A percentile compares a stretch with the other conserved stretches of the same genome.
Evolutionary conservation across 441 rosid species (phyloP).

Genomic region (Bocquillonia castaneifolia): DNA sequence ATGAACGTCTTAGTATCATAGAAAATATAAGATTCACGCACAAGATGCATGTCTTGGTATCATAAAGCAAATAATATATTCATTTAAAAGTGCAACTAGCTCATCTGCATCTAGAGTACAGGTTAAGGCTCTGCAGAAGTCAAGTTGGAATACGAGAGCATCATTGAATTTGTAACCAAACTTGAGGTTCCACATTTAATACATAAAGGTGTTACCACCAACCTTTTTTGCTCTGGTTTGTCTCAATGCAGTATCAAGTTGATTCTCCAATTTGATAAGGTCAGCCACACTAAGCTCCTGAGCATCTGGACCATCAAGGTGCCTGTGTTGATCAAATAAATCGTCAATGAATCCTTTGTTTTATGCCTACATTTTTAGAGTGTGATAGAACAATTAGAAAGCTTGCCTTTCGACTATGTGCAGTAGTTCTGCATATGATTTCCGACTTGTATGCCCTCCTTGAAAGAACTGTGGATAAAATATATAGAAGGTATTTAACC

Average conservation of each 20-base stretch:
- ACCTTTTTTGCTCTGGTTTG: constrained; percentile 44
- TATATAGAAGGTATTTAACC: neutral
- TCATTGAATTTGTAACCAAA: no score
- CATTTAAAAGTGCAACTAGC: no score
- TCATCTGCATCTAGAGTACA: no score
- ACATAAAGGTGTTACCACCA: neutral
- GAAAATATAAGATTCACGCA: no score
- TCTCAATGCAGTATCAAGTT: constrained; percentile 29
- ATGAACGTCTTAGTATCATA: no score
- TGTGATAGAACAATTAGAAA: neutral
- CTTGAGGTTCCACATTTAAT: no score
- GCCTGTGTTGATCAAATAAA: constrained; percentile 27
- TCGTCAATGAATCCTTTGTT: neutral
- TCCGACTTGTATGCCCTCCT: constrained; percentile 10
- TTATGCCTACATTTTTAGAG: neutral
- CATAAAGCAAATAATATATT: no score
- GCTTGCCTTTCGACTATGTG: constrained; percentile 36
- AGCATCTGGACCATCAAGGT: constrained; percentile 28
- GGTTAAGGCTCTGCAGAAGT: no score
- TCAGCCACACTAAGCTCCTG: constrained; percentile 29
- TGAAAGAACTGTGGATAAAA: constrained; percentile 22
- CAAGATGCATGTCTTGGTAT: no score
- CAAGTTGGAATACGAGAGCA: no score
- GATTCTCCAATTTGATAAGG: constrained; percentile 36
- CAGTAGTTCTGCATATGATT: constrained; percentile 27